phyloP scores from a whole-genome alignment of 2,329 filamentous ascomycete genomes.

The Epichloe glyceriae region DNA sequence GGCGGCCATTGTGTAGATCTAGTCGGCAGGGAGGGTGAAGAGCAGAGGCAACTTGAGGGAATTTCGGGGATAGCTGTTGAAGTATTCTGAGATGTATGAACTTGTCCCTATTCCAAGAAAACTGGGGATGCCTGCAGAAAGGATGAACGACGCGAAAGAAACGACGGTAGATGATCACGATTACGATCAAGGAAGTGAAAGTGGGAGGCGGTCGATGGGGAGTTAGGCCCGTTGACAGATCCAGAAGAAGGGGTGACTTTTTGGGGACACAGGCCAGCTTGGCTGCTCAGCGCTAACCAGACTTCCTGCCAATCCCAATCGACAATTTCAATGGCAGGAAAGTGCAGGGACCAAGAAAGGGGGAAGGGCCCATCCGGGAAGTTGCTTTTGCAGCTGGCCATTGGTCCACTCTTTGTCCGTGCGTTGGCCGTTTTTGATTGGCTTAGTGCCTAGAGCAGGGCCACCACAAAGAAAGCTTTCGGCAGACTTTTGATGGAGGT shows the following conservation, averaged over 20 bases:
- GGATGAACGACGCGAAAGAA: constrained; percentile 13
- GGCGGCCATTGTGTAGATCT: constrained; percentile 52
- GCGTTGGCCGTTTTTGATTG: constrained; percentile 17
- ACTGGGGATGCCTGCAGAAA: constrained; percentile 3
- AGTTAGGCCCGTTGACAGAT: constrained; percentile 4
- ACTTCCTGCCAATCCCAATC: constrained; percentile 27
- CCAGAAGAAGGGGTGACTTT: constrained; percentile 24
- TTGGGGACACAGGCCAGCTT: constrained; percentile 16
- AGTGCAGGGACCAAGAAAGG: constrained; percentile 29
- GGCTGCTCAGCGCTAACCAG: background rate
- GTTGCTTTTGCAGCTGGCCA: constrained; percentile 15
- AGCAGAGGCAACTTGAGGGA: background rate
- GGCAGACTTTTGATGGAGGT: constrained; percentile 18
- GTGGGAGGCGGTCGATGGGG: constrained; percentile 1
- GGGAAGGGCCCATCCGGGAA: constrained; percentile 23
- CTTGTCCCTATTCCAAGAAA: constrained; percentile 24
- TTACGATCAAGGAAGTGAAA: constrained; percentile 3
- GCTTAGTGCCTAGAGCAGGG: constrained; percentile 7
- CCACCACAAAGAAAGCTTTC: constrained; percentile 14
- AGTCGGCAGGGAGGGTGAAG: constrained; percentile 15
- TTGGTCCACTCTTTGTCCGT: constrained; percentile 17
- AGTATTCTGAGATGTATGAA: constrained; percentile 11
- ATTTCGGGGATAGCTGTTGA: constrained; percentile 11
- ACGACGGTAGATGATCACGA: constrained; percentile 5
- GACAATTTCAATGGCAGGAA: constrained; percentile 34